These are phyloP conservation scores for Oryza meyeriana DNA, from an alignment of 176 grass and related monocot genomes.

Conservation along the genomic window DNA sequence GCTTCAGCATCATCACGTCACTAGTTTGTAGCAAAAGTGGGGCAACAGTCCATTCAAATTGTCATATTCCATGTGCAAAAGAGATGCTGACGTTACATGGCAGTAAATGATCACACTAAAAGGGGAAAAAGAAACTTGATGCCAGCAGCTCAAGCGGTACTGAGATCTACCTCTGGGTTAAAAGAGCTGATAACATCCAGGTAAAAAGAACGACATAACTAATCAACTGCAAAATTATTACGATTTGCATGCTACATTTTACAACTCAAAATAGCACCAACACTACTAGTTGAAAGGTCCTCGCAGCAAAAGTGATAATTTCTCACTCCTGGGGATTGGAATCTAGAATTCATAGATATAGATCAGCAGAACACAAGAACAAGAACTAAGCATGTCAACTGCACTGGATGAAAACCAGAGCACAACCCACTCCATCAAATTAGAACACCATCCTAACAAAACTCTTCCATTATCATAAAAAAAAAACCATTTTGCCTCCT, in stretches of 20 bases:
- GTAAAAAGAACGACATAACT: neutral
- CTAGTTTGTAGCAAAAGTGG: neutral
- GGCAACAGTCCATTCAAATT: neutral
- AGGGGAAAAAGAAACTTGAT: neutral
- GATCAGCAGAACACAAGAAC: neutral
- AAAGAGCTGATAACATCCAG: neutral
- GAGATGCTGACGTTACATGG: slow-evolving; percentile 3
- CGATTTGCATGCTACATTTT: neutral
- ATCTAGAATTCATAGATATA: neutral
- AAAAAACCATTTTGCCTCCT: neutral
- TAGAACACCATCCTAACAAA: neutral
- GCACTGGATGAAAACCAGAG: neutral
- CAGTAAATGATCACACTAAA: neutral
- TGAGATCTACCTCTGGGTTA: slow-evolving; percentile 21
- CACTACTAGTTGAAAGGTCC: neutral
- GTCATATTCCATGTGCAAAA: neutral
- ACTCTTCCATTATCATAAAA: neutral
- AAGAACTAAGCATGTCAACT: neutral
- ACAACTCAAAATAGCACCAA: neutral
- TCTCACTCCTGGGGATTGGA: neutral
- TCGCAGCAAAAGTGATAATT: neutral
- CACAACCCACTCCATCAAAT: neutral
- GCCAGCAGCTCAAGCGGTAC: neutral
- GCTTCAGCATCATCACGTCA: slow-evolving; percentile 10
- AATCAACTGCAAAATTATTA: neutral